Base-by-base conservation (phyloP, 2,329 filamentous ascomycete species). In the Trichoderma sp. region DNA sequence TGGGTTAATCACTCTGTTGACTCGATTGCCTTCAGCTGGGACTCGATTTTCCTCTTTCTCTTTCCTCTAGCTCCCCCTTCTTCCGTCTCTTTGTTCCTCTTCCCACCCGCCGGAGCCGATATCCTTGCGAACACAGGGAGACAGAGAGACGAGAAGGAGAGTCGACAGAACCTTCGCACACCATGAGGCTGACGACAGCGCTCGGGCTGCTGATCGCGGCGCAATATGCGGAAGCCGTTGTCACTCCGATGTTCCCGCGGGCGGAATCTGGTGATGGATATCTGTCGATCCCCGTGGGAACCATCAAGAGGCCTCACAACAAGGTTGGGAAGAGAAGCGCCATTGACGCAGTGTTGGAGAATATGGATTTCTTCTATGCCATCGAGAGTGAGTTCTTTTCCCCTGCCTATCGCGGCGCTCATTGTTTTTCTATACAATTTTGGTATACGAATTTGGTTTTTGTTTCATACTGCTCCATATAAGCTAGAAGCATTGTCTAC, bases 301-400 rank as follows among this genome's bases (percentile, higher is more conserved):
- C 81, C 2, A 77, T 83, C 50, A 77, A 82, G 69, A 79, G 79
- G 64, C 77, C 80, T 12, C 71, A 72, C 35, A 82, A 77, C 35
- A 82, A 77, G 75, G 56, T 79, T 41, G 78, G 79, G 63, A 79
- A 78, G 21, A 77, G 76, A n/a, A 77, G 80, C 12, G 76, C 82
- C 12, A 80, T 85, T 24, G 78, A 82, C 38, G 79, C 81, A 3
- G 75, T 77, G 18, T 77, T 86, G 33, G 78, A 82, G 12, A 86
- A 86, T 64, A 81, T 76, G 74, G 79, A 85, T 14, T 84, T 81
- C 68, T 86, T 85, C 72, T 86, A 86, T 67, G 80, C 84, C 6
- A 83, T 84, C 9, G 80, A 85, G 16, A 76, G 85, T 85, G 75
- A 78, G 11, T 16, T 14, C 41, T 16, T 14, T 18, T 18, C 12